Evolutionary conservation across 352 stramenopile species (phyloP).

Genomic region (Globisporangium carolinianum): DNA sequence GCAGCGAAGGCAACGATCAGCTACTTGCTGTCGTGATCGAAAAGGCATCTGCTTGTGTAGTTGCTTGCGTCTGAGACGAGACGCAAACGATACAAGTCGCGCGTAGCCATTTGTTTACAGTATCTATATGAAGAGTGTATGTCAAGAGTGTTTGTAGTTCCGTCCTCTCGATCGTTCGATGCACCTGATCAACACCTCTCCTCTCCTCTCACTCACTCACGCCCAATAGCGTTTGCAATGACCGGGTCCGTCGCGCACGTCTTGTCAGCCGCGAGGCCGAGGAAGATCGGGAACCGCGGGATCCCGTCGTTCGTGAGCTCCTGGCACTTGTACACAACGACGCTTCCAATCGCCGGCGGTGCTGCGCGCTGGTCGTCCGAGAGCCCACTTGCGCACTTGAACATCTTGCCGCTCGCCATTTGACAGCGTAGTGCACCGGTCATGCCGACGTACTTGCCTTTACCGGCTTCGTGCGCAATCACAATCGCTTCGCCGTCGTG

Average conservation of each 20-base stretch:
- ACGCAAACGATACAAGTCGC: too few species aligned
- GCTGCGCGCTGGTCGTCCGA: constrained; percentile 45
- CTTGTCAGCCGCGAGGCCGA: constrained; percentile 53
- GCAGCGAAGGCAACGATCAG: too few species aligned
- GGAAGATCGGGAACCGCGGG: constrained; percentile 67
- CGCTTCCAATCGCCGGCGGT: constrained; percentile 40
- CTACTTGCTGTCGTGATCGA: too few species aligned
- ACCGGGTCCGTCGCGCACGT: constrained; percentile 36
- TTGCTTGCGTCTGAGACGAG: too few species aligned
- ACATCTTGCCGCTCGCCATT: constrained; percentile 63
- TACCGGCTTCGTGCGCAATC: constrained; percentile 57
- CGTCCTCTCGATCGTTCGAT: too few species aligned
- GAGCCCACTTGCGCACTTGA: constrained; percentile 63
- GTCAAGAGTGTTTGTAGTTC: too few species aligned
- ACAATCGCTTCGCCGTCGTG: constrained; percentile 61
- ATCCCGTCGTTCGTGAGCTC: constrained; percentile 65
- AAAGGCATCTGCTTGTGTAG: too few species aligned
- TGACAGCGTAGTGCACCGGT: constrained; percentile 46
- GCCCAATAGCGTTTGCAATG: constrained; percentile 27
- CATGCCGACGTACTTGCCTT: constrained; percentile 59
- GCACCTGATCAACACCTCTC: too few species aligned
- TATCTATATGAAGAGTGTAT: too few species aligned
- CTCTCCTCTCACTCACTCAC: constrained; percentile 1
- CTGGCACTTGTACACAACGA: constrained; percentile 79
- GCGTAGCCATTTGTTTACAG: too few species aligned